A percentile compares a stretch with the other conserved stretches of the same genome.
Conservation (phyloP, 495 filamentous ascomycete genomes). For the Pyrenopolyporus hunteri region DNA sequence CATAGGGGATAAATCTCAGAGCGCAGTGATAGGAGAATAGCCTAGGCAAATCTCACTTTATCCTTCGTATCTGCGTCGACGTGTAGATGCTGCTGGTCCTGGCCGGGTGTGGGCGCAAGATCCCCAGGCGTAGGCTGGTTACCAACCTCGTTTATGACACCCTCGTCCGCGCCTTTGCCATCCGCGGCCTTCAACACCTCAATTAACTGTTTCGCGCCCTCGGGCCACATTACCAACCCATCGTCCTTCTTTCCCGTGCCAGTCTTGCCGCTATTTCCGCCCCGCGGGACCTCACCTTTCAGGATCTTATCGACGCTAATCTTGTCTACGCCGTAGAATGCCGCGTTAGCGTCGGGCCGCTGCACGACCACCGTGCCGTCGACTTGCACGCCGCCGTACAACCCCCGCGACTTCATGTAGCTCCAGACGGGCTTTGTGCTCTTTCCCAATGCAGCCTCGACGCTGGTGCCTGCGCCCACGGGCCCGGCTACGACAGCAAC, state of each 20-base stretch:
- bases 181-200: constrained; percentile 76
- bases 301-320: constrained; percentile 67
- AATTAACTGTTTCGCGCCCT: constrained; percentile 54
- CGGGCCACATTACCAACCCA: constrained; percentile 40
- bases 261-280: background rate
- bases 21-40: background rate
- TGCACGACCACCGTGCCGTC: constrained; percentile 80
- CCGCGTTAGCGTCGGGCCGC: constrained; percentile 76
- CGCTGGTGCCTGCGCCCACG: constrained; percentile 69
- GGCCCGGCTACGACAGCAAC: constrained; percentile 76
- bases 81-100: constrained; percentile 1
- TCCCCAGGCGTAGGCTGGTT: constrained; percentile 70
- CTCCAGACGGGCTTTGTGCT: constrained; percentile 66
- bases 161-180: constrained; percentile 65
- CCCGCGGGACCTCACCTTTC: constrained; percentile 68
- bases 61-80: constrained; percentile 2
- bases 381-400: constrained; percentile 76
- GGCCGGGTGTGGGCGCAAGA: constrained; percentile 40
- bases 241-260: background rate
- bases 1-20: background rate
- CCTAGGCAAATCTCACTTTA: constrained; percentile 11
- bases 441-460: constrained; percentile 38
- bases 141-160: constrained; percentile 41
- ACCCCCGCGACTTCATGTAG: constrained; percentile 77
- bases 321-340: constrained; percentile 67